These are phyloP conservation scores for Podospora fimiseda DNA, from an alignment of 495 filamentous ascomycete species.

Conservation along the genomic window DNA sequence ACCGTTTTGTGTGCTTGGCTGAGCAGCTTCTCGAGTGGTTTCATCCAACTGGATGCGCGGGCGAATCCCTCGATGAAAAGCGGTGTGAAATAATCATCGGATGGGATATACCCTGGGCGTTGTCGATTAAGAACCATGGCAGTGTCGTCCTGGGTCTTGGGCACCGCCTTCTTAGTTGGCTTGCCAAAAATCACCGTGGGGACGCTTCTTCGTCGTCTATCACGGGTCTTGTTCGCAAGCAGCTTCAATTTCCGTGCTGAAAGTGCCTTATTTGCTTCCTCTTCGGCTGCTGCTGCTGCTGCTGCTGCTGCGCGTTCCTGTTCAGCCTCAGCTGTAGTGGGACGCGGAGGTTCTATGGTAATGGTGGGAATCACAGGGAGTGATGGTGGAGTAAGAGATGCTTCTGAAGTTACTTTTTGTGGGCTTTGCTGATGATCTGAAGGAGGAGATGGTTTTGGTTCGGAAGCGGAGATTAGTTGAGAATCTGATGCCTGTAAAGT, in stretches of 20 bases:
- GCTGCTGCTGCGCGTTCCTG: background rate
- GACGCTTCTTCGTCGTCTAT: slow-evolving; percentile 57
- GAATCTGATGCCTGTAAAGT: no score
- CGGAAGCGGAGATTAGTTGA: no score
- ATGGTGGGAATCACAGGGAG: background rate
- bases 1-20: slow-evolving; percentile 74
- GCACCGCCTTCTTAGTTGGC: slow-evolving; percentile 31
- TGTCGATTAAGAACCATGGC: slow-evolving; percentile 28
- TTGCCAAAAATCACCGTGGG: slow-evolving; percentile 80
- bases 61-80: slow-evolving; percentile 69
- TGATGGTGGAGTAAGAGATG: background rate
- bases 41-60: slow-evolving; percentile 51
- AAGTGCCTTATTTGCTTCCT: slow-evolving; percentile 22
- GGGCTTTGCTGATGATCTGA: no score
- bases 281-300: slow-evolving; percentile 4
- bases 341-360: background rate
- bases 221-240: slow-evolving; percentile 52
- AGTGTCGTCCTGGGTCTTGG: slow-evolving; percentile 21
- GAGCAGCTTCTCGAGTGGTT: slow-evolving; percentile 61
- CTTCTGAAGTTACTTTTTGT: no score
- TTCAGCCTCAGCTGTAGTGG: background rate
- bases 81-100: slow-evolving; percentile 72
- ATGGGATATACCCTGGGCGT: slow-evolving; percentile 32
- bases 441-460: background rate
- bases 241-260: slow-evolving; percentile 39